phyloP scores from a whole-genome alignment of 1,284 basidiomycete species.

The Ustilago shanxiensis region DNA sequence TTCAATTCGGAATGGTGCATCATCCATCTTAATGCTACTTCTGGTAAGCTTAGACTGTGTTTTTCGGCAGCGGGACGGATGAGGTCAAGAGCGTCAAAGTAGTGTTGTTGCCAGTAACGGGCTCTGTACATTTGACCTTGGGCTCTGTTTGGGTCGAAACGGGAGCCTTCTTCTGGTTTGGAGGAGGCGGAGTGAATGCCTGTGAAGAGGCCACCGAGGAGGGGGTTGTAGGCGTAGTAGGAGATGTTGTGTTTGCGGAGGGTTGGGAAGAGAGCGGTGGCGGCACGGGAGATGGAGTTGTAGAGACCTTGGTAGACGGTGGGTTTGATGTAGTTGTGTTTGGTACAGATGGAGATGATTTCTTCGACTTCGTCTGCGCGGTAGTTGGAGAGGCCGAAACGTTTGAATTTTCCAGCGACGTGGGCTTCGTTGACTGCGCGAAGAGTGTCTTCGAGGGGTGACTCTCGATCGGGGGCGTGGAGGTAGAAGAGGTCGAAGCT shows the following conservation, averaged over 20 bases:
- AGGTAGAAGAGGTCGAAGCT: constrained; percentile 75
- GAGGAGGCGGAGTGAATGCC: constrained; percentile 23
- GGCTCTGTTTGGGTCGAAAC: constrained; percentile 50
- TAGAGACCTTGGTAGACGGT: constrained; percentile 77
- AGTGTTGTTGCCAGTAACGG: constrained; percentile 57
- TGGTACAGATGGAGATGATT: constrained; percentile 75
- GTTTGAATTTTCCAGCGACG: constrained; percentile 73
- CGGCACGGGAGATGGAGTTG: constrained; percentile 52
- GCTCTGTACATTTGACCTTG: constrained; percentile 56
- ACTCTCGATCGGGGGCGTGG: constrained; percentile 75
- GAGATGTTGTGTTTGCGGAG: constrained; percentile 75
- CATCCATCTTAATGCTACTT: constrained; percentile 57
- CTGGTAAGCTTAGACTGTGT: constrained; percentile 36
- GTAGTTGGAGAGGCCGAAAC: constrained; percentile 76
- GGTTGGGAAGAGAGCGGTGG: constrained; percentile 47
- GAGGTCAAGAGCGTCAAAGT: constrained; percentile 67
- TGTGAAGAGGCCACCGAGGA: constrained; percentile 60
- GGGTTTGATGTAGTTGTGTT: constrained; percentile 76
- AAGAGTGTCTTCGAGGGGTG: constrained; percentile 73
- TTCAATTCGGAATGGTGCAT: constrained; percentile 55
- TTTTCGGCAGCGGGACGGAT: constrained; percentile 50
- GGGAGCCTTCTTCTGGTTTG: constrained; percentile 26
- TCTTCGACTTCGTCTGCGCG: constrained; percentile 76
- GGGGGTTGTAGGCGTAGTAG: constrained; percentile 70
- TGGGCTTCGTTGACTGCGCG: constrained; percentile 74